Percentiles rank a stretch among this genome's conserved stretches.
These are phyloP conservation scores for Tilletia caries DNA, from an alignment of 1,284 basidiomycete species.

Conservation along the genomic window DNA sequence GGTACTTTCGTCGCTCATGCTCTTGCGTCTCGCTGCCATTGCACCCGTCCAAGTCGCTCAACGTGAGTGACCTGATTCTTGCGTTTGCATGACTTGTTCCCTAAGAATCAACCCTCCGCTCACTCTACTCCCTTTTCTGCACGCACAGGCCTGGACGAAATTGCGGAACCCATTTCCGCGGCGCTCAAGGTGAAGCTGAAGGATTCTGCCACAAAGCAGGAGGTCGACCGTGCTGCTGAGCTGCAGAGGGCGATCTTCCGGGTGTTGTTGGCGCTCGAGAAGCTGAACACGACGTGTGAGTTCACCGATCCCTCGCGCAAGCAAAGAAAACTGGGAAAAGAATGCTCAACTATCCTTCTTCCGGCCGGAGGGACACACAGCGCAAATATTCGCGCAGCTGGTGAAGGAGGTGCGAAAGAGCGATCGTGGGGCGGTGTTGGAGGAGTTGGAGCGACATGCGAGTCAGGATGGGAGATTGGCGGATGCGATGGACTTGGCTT, in stretches of 20 bases:
- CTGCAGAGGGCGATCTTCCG: slow-evolving; percentile 81
- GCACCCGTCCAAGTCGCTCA: slow-evolving; percentile 69
- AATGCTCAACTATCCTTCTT: background rate
- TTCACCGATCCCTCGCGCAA: background rate
- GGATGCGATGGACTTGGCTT: slow-evolving; percentile 4
- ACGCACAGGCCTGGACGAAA: slow-evolving; percentile 75
- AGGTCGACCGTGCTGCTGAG: slow-evolving; percentile 87
- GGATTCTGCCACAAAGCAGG: slow-evolving; percentile 89
- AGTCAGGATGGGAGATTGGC: slow-evolving; percentile 9
- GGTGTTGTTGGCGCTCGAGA: slow-evolving; percentile 72
- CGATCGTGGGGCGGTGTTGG: slow-evolving; percentile 11
- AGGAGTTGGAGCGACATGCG: slow-evolving; percentile 9
- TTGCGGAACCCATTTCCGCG: slow-evolving; percentile 73
- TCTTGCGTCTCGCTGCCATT: slow-evolving; percentile 82
- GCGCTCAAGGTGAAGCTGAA: slow-evolving; percentile 69
- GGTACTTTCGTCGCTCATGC: slow-evolving; percentile 89
- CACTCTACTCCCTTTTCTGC: background rate
- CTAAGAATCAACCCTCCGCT: no score
- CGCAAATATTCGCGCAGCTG: slow-evolving; percentile 19
- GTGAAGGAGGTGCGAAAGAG: slow-evolving; percentile 18
- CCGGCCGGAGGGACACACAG: background rate
- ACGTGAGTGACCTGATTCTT: slow-evolving; percentile 38
- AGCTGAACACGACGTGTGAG: slow-evolving; percentile 16
- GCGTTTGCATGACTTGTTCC: no score
- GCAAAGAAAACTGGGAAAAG: no score